Base-by-base conservation (phyloP, 2,329 filamentous ascomycete genomes). In the Colletotrichum sp. region DNA sequence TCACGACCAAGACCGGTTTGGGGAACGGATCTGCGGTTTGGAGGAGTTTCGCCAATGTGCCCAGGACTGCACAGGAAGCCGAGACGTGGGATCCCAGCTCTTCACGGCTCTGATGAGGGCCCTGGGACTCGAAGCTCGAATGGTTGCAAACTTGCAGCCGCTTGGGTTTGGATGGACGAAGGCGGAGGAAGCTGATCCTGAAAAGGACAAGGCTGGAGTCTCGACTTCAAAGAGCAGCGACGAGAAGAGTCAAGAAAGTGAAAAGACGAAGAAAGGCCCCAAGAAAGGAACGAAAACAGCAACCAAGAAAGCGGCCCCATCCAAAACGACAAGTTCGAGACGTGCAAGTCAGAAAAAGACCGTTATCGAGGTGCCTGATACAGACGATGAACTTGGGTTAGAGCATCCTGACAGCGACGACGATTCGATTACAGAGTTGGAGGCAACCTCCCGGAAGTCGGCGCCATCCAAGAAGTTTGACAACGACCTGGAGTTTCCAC, bases 111-210 rank as follows among this genome's bases (percentile, higher is more conserved):
- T 99, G 9, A 82, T 98, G 27, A 89, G 97, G 76, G 95, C 92
- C 1, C 81, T 98, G 13, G 94, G 94, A 0, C 85, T 98, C 4
- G 95, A 98, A 79, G 91, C 95, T 13, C 90, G 96, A 34, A 89
- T 98, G 87, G 91, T 98, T 4, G 92, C 93, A 12, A 98, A 92
- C 80, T 81, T 99, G 54, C 97, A 98, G 80, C 93, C 95, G 1
- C 84, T 95, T 27, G 97, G 97, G 0, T 98, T 97, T 82, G 95
- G 95, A 3, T 98, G 95, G 92, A 97, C 91, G 74, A 97, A 96
- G 81, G 84, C 89, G 13, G 97, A 99, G 82, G 94, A 97, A 66
- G 94, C 93, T 7, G 90, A 91, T 15, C 80, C 82, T 3, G 88
- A 88, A 77, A 89, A 86, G 76, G 82, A 83, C 12, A 63, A 57